These are phyloP conservation scores for Neurospora sp. DNA, from an alignment of 495 filamentous ascomycete species.

Conservation along the genomic window DNA sequence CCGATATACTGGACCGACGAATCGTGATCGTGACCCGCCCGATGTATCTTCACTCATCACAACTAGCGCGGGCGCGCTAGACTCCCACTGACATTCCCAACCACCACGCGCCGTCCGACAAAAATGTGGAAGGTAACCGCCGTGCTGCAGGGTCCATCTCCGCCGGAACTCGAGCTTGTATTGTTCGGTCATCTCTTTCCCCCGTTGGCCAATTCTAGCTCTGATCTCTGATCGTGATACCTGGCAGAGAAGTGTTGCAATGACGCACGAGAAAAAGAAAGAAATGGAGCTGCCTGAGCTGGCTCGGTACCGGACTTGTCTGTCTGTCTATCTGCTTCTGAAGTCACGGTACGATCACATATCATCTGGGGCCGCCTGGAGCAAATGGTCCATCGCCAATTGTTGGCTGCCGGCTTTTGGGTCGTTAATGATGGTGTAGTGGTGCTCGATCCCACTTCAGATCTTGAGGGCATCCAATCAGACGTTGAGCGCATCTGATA, in stretches of 20 bases:
- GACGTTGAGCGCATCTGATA: neutral
- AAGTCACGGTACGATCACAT: neutral
- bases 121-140: constrained; percentile 12
- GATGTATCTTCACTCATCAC: neutral
- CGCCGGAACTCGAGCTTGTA: neutral
- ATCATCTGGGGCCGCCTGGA: neutral
- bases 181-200: neutral
- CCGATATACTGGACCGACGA: neutral
- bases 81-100: neutral
- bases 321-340: neutral
- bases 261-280: neutral
- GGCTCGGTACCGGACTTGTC: neutral
- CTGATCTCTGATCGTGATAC: neutral
- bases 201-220: neutral
- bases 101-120: constrained; percentile 18
- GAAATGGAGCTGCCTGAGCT: neutral
- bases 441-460: neutral
- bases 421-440: neutral
- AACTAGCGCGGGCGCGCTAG: constrained; percentile 14
- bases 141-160: constrained; percentile 10
- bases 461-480: neutral
- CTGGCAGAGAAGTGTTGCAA: neutral
- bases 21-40: constrained; percentile 1
- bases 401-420: neutral
- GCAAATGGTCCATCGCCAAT: neutral